Conservation (phyloP, 352 stramenopile species). For the Globisporangium heterothallicum region DNA sequence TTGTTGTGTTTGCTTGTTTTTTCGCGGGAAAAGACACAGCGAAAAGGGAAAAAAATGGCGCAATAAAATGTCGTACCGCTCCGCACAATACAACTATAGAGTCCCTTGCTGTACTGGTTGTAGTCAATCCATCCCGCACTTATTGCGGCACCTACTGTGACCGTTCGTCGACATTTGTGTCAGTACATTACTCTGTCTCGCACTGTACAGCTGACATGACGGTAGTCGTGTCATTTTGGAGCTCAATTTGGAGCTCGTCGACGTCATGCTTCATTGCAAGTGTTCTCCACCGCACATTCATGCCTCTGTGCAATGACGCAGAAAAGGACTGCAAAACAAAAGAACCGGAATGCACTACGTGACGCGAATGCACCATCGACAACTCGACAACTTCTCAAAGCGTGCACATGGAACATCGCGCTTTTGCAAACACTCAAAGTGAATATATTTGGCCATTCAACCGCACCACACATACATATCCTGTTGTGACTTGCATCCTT, state of each 20-base stretch:
- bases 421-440: background rate
- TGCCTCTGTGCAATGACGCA: background rate
- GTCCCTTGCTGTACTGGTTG: background rate
- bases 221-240: constrained; percentile 9
- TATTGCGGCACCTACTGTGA: too few relatives aligned
- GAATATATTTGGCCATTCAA: background rate
- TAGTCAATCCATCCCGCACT: too few relatives aligned
- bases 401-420: too few relatives aligned
- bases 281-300: constrained; percentile 4
- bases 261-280: background rate
- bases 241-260: background rate
- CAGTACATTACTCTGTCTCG: background rate
- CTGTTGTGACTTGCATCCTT: background rate
- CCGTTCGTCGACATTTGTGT: too few relatives aligned
- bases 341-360: constrained; percentile 2
- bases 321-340: background rate
- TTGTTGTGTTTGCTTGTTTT: too few relatives aligned
- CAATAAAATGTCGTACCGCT: background rate
- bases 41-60: background rate
- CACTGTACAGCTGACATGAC: constrained; percentile 2
- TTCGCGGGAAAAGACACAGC: constrained; percentile 8
- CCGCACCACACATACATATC: background rate
- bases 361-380: background rate
- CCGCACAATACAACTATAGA: background rate
- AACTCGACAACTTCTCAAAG: too few relatives aligned